Conservation (phyloP, 2,329 filamentous ascomycete species). For the Fusarium subtropicale region DNA sequence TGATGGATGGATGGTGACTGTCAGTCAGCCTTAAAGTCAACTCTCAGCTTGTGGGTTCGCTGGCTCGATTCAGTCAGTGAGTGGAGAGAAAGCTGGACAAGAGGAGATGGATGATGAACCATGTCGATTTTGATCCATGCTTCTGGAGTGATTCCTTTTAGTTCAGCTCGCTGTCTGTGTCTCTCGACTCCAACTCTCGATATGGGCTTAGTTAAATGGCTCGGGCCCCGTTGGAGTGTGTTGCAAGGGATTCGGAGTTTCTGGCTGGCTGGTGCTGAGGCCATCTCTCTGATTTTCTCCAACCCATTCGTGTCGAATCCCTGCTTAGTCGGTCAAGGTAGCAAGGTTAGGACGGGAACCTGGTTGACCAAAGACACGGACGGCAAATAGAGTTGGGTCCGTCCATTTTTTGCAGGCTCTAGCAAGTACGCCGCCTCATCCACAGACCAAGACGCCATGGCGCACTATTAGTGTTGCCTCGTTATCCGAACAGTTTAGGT, state of each 20-base stretch:
- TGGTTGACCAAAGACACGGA: constrained; percentile 21
- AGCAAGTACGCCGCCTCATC: constrained; percentile 22
- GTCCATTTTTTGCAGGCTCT: constrained; percentile 16
- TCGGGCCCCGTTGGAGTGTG: constrained; percentile 43
- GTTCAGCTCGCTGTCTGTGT: constrained; percentile 9
- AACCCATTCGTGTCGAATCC: constrained; percentile 29
- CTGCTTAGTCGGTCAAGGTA: constrained; percentile 18
- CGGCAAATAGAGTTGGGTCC: constrained; percentile 42
- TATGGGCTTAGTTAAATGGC: constrained; percentile 20
- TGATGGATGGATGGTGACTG: constrained; percentile 7
- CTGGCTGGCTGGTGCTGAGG: constrained; percentile 11
- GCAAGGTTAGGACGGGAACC: constrained; percentile 20
- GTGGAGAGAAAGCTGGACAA: background rate
- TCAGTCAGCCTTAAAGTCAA: constrained; percentile 40
- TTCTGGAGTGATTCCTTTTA: constrained; percentile 7
- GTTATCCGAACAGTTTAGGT: background rate
- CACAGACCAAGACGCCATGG: constrained; percentile 34
- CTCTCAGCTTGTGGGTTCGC: constrained; percentile 20
- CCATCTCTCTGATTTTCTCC: background rate
- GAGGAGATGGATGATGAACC: background rate
- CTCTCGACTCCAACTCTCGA: constrained; percentile 9
- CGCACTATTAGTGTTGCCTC: constrained; percentile 3
- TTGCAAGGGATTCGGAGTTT: background rate
- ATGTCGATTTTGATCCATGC: background rate
- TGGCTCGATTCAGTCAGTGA: background rate